Evolutionary conservation across 805 yeast species (phyloP).

Genomic region (Sporopachydermia lactativora): DNA sequence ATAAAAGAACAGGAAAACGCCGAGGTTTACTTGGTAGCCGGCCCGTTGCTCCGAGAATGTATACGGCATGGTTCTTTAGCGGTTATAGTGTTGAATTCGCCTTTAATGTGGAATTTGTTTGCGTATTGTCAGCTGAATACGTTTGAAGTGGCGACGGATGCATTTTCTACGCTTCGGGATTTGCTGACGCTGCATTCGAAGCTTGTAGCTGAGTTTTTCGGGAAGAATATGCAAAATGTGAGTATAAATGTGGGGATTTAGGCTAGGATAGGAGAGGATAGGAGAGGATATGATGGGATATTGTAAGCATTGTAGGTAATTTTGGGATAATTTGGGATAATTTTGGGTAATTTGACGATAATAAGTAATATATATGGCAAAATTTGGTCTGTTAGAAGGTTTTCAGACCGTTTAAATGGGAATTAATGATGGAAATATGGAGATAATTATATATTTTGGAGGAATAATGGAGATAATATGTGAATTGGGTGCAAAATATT

Average conservation of each 20-base stretch:
- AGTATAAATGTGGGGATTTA: neutral
- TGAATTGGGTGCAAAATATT: too few relatives aligned
- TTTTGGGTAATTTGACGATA: too few relatives aligned
- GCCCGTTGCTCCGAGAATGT: conserved; percentile 74
- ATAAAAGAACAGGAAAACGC: conserved; percentile 60
- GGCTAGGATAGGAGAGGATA: neutral
- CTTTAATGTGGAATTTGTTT: conserved; percentile 71
- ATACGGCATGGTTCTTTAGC: conserved; percentile 64
- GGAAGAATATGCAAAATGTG: conserved; percentile 30
- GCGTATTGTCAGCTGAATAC: conserved; percentile 59
- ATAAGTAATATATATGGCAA: too few relatives aligned
- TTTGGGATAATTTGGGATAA: too few relatives aligned
- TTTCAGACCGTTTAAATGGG: too few relatives aligned
- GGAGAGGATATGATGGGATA: neutral
- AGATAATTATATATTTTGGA: too few relatives aligned
- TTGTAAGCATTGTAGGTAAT: too few relatives aligned
- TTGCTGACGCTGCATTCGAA: conserved; percentile 56
- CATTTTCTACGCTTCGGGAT: conserved; percentile 64
- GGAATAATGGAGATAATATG: too few relatives aligned
- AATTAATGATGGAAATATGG: too few relatives aligned
- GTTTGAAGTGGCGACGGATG: conserved; percentile 85
- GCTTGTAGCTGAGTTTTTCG: conserved; percentile 58
- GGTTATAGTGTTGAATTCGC: conserved; percentile 40
- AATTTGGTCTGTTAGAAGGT: too few relatives aligned
- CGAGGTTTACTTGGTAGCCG: conserved; percentile 61